These are phyloP conservation scores for Aspergillus pseudoterreus DNA, from an alignment of 2,329 filamentous ascomycete genomes.

Conservation along the genomic window DNA sequence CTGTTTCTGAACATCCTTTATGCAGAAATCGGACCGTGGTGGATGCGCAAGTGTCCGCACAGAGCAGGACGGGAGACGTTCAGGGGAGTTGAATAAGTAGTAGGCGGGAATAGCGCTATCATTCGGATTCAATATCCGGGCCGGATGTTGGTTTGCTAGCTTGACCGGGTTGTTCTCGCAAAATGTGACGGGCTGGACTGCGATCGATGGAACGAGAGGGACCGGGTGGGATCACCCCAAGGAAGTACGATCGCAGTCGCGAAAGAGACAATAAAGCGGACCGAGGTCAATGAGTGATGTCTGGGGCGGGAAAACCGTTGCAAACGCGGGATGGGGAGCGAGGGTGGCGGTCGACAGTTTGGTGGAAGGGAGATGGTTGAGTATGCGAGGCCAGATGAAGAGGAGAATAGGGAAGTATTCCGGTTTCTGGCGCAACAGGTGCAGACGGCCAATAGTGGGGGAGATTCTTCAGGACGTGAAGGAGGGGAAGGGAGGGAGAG, in stretches of 20 bases:
- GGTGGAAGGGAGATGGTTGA: background rate
- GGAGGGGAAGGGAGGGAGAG: constrained; percentile 15
- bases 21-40: background rate
- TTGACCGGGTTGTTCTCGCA: background rate
- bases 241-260: constrained; percentile 4
- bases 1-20: constrained; percentile 47
- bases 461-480: constrained; percentile 12
- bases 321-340: background rate
- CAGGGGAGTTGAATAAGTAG: background rate
- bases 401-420: background rate
- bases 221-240: background rate
- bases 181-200: background rate
- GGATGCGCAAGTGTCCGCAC: background rate
- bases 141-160: background rate
- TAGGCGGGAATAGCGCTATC: constrained; percentile 5
- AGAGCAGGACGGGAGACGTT: background rate
- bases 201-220: constrained; percentile 1
- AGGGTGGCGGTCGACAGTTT: background rate
- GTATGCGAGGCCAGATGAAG: background rate
- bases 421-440: constrained; percentile 1
- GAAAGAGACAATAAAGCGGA: background rate
- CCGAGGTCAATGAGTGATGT: background rate
- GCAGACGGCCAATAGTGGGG: constrained; percentile 4
- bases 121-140: constrained; percentile 8
- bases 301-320: background rate